phyloP scores from a whole-genome alignment of 371 early-diverging fungal species.

The Coemansia sp. region DNA sequence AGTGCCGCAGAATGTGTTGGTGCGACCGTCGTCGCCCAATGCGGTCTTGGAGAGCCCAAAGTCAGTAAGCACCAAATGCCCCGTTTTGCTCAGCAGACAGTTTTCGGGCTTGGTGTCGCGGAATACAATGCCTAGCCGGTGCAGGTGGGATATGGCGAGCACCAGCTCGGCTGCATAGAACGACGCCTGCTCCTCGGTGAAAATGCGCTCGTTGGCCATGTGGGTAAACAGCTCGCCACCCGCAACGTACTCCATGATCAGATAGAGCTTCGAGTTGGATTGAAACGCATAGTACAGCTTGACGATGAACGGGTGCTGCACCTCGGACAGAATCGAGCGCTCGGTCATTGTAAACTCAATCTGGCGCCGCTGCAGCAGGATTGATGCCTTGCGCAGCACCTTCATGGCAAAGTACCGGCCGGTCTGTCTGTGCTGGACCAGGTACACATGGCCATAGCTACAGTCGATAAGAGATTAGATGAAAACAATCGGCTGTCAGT shows the following conservation, averaged over 20 bases:
- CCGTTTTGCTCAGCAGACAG: conserved; percentile 67
- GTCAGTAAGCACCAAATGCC: conserved; percentile 84
- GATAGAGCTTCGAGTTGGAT: conserved; percentile 78
- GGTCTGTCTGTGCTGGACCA: conserved; percentile 70
- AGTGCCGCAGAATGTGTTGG: conserved; percentile 97
- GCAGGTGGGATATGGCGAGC: conserved; percentile 82
- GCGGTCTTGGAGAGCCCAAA: conserved; percentile 84
- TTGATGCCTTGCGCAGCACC: conserved; percentile 83
- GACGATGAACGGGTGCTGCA: conserved; percentile 94
- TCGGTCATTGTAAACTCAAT: conserved; percentile 95
- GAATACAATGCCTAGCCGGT: conserved; percentile 87
- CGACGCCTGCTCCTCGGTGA: conserved; percentile 68
- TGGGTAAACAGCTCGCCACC: conserved; percentile 99
- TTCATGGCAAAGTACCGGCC: conserved; percentile 86
- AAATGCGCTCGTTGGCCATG: conserved; percentile 68
- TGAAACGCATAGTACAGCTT: conserved; percentile 95
- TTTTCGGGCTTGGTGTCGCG: conserved; percentile 86
- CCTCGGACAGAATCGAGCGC: conserved; percentile 85
- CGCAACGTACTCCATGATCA: conserved; percentile 95
- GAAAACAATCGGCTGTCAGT: conserved; percentile 34
- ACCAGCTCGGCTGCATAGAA: conserved; percentile 93
- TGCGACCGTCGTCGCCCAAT: conserved; percentile 66
- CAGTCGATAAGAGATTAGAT: conserved; percentile 38
- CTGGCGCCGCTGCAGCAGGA: conserved; percentile 76
- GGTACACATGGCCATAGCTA: conserved; percentile 77